phyloP scores from a whole-genome alignment of 148 eudicot genomes.

The Nyssa sinensis region DNA sequence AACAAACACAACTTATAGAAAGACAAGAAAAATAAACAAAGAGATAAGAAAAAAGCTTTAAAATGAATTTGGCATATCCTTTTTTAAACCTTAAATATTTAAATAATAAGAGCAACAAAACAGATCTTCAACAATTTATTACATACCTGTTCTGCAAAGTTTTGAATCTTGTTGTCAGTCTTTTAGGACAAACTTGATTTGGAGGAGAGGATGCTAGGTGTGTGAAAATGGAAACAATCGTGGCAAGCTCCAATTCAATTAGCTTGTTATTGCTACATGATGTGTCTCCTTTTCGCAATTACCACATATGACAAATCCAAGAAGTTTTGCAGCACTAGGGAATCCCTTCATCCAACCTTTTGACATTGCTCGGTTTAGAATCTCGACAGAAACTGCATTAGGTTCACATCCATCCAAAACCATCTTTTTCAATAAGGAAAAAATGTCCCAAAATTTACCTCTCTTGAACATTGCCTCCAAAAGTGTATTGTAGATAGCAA shows the following conservation, averaged over 20 bases:
- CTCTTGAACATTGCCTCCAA: conserved; percentile 43
- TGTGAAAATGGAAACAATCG: neutral
- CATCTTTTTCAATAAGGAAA: conserved; percentile 42
- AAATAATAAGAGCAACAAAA: neutral
- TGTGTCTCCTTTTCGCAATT: conserved; percentile 9
- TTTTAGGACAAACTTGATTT: neutral
- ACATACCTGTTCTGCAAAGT: neutral
- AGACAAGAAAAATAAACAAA: no score
- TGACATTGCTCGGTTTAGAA: conserved; percentile 28
- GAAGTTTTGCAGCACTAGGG: conserved; percentile 20
- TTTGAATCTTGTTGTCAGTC: neutral
- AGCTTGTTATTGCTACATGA: neutral
- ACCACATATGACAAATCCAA: conserved; percentile 20
- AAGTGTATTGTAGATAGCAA: conserved; percentile 37
- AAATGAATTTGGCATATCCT: no score
- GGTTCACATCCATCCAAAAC: conserved; percentile 41
- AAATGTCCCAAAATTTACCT: conserved; percentile 31
- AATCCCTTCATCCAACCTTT: conserved; percentile 37
- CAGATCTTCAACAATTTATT: neutral
- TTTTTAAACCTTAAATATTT: neutral
- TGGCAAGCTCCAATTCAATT: neutral
- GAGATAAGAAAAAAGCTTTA: no score
- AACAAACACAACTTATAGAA: no score
- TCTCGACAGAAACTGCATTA: conserved; percentile 28
- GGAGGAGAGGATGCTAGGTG: neutral